Evolutionary conservation across 2,329 filamentous ascomycete genomes (phyloP).

Genomic region (Myriangium duriaei): DNA sequence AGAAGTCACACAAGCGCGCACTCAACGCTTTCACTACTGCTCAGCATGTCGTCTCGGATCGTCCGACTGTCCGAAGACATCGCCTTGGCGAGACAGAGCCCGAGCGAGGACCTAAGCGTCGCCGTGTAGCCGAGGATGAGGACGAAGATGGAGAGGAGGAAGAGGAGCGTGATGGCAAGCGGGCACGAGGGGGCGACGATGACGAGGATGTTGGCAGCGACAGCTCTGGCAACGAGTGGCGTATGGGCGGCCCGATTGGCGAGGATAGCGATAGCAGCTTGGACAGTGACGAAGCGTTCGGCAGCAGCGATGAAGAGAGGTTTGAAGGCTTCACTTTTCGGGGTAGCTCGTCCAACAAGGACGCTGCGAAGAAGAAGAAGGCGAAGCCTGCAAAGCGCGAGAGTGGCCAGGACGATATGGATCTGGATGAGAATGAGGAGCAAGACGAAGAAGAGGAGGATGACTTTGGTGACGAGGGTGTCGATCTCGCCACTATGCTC

Average conservation of each 20-base stretch:
- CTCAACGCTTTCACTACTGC: slow-evolving; percentile 55
- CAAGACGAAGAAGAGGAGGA: slow-evolving; percentile 50
- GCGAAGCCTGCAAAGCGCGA: slow-evolving; percentile 8
- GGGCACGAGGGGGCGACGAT: slow-evolving; percentile 20
- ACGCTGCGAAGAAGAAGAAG: slow-evolving; percentile 39
- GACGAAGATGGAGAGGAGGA: slow-evolving; percentile 37
- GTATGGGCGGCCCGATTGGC: slow-evolving; percentile 52
- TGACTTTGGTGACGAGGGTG: slow-evolving; percentile 50
- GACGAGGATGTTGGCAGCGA: slow-evolving; percentile 66
- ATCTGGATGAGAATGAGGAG: slow-evolving; percentile 37
- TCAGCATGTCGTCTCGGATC: slow-evolving; percentile 42
- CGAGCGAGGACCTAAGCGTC: slow-evolving; percentile 31
- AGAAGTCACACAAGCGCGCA: slow-evolving; percentile 40
- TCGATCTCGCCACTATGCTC: slow-evolving; percentile 50
- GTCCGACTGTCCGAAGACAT: slow-evolving; percentile 41
- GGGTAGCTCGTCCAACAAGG: slow-evolving; percentile 42
- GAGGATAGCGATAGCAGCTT: slow-evolving; percentile 57
- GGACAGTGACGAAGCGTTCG: slow-evolving; percentile 72
- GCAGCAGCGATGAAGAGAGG: slow-evolving; percentile 73
- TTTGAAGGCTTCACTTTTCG: slow-evolving; percentile 66
- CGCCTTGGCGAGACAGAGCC: slow-evolving; percentile 44
- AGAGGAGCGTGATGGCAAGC: slow-evolving; percentile 21
- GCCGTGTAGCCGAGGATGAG: slow-evolving; percentile 37
- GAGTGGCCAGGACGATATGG: slow-evolving; percentile 27
- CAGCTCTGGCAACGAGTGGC: slow-evolving; percentile 77